phyloP scores from a whole-genome alignment of 1,284 basidiomycete species.

The Xerocomus minutiporus region DNA sequence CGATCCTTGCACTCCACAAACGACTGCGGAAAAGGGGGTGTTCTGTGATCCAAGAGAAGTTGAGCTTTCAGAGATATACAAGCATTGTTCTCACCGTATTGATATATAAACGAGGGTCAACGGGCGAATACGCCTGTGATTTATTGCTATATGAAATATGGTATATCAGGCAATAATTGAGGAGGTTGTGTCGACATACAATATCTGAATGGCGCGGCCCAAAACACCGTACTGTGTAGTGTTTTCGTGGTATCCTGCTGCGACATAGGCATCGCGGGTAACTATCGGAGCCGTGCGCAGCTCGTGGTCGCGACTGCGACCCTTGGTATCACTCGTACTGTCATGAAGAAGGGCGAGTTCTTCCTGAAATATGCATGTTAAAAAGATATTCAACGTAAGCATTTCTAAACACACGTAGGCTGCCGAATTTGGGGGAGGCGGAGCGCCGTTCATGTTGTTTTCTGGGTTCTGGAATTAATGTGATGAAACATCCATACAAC shows the following conservation, averaged over 20 bases:
- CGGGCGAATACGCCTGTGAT: slow-evolving; percentile 33
- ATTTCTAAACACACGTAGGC: slow-evolving; percentile 22
- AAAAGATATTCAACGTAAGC: neutral
- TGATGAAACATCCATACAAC: neutral
- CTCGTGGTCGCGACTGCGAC: slow-evolving; percentile 37
- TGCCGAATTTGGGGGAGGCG: slow-evolving; percentile 2
- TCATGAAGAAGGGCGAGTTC: slow-evolving; percentile 44
- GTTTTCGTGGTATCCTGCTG: slow-evolving; percentile 30
- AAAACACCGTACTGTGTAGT: slow-evolving; percentile 55
- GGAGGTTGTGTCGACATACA: slow-evolving; percentile 34
- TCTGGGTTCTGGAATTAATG: slow-evolving; percentile 8
- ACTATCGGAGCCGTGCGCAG: slow-evolving; percentile 51
- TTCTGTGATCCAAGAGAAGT: slow-evolving; percentile 36
- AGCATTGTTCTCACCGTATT: slow-evolving; percentile 46
- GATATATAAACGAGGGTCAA: slow-evolving; percentile 51
- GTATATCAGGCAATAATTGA: neutral
- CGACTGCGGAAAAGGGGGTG: slow-evolving; percentile 53
- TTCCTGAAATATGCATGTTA: slow-evolving; percentile 24
- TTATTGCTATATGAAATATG: slow-evolving; percentile 11
- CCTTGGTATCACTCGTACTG: slow-evolving; percentile 18
- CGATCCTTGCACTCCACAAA: slow-evolving; percentile 63
- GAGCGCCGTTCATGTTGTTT: slow-evolving; percentile 4
- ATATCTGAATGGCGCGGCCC: slow-evolving; percentile 42
- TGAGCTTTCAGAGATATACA: neutral
- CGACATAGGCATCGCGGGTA: slow-evolving; percentile 47